These are phyloP conservation scores for Colletotrichum tropicale DNA, from an alignment of 2,329 filamentous ascomycete genomes.

Conservation along the genomic window DNA sequence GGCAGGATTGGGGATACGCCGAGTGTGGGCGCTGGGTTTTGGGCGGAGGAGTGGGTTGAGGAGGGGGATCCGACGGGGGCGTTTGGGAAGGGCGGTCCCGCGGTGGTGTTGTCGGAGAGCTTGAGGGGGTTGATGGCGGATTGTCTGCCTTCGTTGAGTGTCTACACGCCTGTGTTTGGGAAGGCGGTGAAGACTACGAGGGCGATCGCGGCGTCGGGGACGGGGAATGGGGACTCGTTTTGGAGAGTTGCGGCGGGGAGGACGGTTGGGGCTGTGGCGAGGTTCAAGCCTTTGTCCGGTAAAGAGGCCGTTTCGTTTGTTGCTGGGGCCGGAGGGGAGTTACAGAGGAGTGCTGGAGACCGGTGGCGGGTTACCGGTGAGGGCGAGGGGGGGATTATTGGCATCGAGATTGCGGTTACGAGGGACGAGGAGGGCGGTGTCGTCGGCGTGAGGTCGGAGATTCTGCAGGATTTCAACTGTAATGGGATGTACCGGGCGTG, in stretches of 20 bases:
- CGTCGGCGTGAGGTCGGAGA: slow-evolving; percentile 47
- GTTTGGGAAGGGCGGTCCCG: slow-evolving; percentile 11
- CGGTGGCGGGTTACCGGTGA: slow-evolving; percentile 78
- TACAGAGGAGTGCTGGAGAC: slow-evolving; percentile 75
- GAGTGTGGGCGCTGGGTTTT: slow-evolving; percentile 83
- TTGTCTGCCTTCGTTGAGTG: slow-evolving; percentile 59
- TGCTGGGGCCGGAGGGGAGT: slow-evolving; percentile 72
- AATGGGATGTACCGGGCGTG: slow-evolving; percentile 88
- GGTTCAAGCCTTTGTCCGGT: slow-evolving; percentile 61
- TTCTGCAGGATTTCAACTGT: slow-evolving; percentile 83
- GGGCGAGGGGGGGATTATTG: slow-evolving; percentile 86
- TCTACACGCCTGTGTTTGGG: slow-evolving; percentile 31
- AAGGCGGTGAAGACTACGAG: slow-evolving; percentile 37
- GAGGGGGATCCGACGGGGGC: slow-evolving; percentile 36
- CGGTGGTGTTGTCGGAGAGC: slow-evolving; percentile 41
- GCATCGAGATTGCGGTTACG: slow-evolving; percentile 67
- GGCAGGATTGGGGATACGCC: slow-evolving; percentile 88
- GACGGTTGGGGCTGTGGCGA: slow-evolving; percentile 74
- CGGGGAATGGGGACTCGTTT: slow-evolving; percentile 90
- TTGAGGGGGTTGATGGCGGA: slow-evolving; percentile 59
- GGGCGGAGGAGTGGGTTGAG: slow-evolving; percentile 83
- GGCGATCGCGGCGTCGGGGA: slow-evolving; percentile 71
- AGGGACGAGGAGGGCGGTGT: slow-evolving; percentile 45
- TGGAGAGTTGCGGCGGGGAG: slow-evolving; percentile 73
- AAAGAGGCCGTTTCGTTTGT: slow-evolving; percentile 66